Conservation (phyloP, 306 rosid species). For the Castanea sativa region DNA sequence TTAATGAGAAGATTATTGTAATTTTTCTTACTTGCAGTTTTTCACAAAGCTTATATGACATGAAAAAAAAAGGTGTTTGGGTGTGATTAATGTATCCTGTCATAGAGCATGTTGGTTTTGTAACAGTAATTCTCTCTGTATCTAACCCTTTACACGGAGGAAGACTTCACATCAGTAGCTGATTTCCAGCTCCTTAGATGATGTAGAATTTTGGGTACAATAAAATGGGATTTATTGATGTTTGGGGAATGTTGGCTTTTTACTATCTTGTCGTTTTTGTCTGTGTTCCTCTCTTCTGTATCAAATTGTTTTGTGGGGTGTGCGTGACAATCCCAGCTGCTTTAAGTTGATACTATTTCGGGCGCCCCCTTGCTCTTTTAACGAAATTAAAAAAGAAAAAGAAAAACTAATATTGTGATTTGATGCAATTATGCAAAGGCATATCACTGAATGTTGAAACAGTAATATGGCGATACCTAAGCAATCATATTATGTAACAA, state of each 20-base stretch:
- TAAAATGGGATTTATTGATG: background rate
- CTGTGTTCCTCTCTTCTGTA: background rate
- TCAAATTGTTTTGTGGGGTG: background rate
- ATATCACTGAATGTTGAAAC: no score
- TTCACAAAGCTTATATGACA: slow-evolving; percentile 18
- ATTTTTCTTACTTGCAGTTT: background rate
- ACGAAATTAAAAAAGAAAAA: no score
- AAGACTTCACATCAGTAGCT: background rate
- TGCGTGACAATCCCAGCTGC: background rate
- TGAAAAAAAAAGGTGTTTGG: slow-evolving; percentile 1
- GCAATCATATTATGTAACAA: background rate
- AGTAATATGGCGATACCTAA: background rate
- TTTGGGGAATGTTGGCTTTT: background rate
- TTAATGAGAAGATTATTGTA: slow-evolving; percentile 28
- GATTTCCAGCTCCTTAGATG: background rate
- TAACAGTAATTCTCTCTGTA: background rate
- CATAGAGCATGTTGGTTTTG: background rate
- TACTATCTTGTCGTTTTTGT: background rate
- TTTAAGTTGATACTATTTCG: background rate
- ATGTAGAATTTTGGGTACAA: slow-evolving; percentile 5
- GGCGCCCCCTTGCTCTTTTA: no score
- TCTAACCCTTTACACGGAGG: background rate
- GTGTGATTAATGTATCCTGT: slow-evolving; percentile 4
- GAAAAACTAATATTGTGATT: background rate
- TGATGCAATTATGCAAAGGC: no score